These are phyloP conservation scores for Multifurca ochricompacta DNA, from an alignment of 768 basidiomycete genomes.

Conservation along the genomic window DNA sequence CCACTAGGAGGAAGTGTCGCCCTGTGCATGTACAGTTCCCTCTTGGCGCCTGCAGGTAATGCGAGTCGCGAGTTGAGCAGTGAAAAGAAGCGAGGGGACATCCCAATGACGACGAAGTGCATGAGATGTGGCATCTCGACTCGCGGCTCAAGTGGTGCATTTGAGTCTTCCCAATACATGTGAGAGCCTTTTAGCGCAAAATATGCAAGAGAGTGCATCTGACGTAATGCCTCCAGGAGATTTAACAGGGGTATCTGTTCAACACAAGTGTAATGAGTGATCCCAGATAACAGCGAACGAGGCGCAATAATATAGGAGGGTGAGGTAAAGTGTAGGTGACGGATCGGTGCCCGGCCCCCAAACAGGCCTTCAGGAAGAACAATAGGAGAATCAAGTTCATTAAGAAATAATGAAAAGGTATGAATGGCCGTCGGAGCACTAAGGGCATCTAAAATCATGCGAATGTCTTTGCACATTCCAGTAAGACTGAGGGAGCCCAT, in stretches of 20 bases:
- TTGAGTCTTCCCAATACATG: not conserved
- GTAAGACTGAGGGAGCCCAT: slow-evolving; percentile 9
- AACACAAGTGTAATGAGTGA: slow-evolving; percentile 13
- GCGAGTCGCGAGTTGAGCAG: slow-evolving; percentile 3
- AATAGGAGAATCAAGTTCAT: not conserved
- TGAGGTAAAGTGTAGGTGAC: slow-evolving; percentile 2
- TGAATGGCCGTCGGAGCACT: not conserved
- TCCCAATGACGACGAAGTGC: not conserved
- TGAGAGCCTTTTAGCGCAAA: slow-evolving; percentile 5
- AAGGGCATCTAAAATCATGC: not conserved
- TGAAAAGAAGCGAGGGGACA: slow-evolving; percentile 2
- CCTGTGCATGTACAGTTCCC: not conserved
- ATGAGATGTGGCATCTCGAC: slow-evolving; percentile 9
- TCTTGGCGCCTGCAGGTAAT: not conserved
- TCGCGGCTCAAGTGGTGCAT: not conserved
- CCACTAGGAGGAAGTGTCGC: not conserved
- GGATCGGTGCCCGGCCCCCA: slow-evolving; percentile 10
- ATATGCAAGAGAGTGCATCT: slow-evolving; percentile 7
- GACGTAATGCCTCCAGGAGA: slow-evolving; percentile 5
- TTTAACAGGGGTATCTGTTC: slow-evolving; percentile 1
- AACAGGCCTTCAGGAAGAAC: slow-evolving; percentile 5
- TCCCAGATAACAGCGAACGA: slow-evolving; percentile 1
- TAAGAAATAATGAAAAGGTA: slow-evolving; percentile 3
- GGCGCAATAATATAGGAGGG: slow-evolving; percentile 1
- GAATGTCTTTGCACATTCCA: not conserved